Conservation (phyloP, 2,329 filamentous ascomycete genomes). For the Pleomassaria siparia region DNA sequence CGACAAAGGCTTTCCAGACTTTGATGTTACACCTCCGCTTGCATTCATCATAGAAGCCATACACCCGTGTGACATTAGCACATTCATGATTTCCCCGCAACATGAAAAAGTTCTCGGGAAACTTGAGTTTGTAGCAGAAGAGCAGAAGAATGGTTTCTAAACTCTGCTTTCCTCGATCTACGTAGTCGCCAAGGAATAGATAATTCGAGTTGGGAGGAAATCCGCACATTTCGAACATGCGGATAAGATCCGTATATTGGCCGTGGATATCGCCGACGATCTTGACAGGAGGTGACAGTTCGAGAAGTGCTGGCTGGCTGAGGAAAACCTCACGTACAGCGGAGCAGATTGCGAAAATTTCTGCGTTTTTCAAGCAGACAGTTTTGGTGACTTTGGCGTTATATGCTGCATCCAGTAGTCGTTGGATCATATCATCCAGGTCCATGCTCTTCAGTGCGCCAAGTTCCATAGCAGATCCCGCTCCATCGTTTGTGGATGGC, state of each 20-base stretch:
- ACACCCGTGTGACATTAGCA: conserved; percentile 92
- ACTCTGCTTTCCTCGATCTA: conserved; percentile 94
- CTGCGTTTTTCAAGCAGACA: conserved; percentile 94
- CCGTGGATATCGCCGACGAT: conserved; percentile 97
- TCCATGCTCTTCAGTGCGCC: conserved; percentile 90
- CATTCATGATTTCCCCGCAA: conserved; percentile 95
- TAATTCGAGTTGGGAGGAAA: conserved; percentile 92
- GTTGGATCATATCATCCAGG: conserved; percentile 94
- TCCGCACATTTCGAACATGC: conserved; percentile 98
- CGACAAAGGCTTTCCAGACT: conserved; percentile 96
- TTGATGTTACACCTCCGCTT: conserved; percentile 96
- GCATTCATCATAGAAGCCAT: conserved; percentile 98
- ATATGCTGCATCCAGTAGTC: conserved; percentile 91
- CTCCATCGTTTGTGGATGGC: conserved; percentile 51
- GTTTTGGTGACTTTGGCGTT: conserved; percentile 97
- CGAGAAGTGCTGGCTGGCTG: conserved; percentile 86
- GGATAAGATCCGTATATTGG: conserved; percentile 92
- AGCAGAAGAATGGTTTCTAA: conserved; percentile 91
- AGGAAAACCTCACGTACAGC: conserved; percentile 87
- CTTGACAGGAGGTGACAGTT: conserved; percentile 93
- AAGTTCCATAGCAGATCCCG: conserved; percentile 71
- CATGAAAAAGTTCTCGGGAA: conserved; percentile 95
- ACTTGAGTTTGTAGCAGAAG: conserved; percentile 96
- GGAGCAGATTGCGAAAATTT: conserved; percentile 91
- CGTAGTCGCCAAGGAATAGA: conserved; percentile 92